Evolutionary conservation across 2,329 filamentous ascomycete genomes (phyloP).

Genomic region (Monilinia vaccinii-corymbosi): DNA sequence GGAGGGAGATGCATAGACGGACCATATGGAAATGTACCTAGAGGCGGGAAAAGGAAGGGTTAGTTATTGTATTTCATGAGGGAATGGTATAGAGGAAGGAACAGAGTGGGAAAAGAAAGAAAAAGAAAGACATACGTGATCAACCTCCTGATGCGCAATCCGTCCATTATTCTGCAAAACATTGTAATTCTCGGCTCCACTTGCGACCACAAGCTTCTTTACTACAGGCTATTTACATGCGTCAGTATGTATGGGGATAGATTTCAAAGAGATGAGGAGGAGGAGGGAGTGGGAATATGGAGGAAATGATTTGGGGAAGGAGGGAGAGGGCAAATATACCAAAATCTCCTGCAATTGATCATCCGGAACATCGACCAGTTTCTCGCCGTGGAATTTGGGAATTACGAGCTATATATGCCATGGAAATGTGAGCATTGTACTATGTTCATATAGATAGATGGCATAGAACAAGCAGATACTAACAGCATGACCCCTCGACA

Average conservation of each 20-base stretch:
- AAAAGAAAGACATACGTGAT: conserved; percentile 58
- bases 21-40: conserved; percentile 93
- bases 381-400: conserved; percentile 87
- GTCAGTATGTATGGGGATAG: background rate
- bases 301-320: background rate
- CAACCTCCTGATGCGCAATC: conserved; percentile 84
- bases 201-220: conserved; percentile 76
- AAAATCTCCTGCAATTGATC: conserved; percentile 76
- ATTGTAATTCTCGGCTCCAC: conserved; percentile 76
- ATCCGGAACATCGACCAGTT: conserved; percentile 87
- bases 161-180: conserved; percentile 92
- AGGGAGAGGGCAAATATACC: conserved; percentile 36
- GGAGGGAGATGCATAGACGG: background rate
- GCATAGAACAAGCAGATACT: conserved; percentile 27
- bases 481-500: conserved; percentile 85
- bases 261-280: conserved; percentile 16
- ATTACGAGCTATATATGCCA: conserved; percentile 62
- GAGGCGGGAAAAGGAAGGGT: background rate
- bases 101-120: background rate
- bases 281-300: conserved; percentile 15
- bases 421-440: background rate
- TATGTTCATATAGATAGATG: background rate
- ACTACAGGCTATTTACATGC: conserved; percentile 53
- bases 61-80: background rate
- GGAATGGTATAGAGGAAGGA: background rate